phyloP scores from a whole-genome alignment of 2,329 filamentous ascomycete species.

The Trichoderma gracile region DNA sequence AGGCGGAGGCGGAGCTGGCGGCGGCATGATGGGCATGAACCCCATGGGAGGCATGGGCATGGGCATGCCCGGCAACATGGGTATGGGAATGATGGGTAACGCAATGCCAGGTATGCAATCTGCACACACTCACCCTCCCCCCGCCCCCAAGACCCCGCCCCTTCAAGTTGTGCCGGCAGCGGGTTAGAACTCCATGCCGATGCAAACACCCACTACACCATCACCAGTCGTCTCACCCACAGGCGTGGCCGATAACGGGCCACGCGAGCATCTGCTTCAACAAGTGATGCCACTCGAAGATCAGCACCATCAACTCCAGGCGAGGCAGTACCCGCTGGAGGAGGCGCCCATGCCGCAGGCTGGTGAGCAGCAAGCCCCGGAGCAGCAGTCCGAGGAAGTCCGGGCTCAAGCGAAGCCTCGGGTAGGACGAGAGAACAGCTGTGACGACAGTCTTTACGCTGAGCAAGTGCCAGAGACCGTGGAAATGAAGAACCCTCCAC shows the following conservation, averaged over 20 bases:
- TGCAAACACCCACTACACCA: neutral
- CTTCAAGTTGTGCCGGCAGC: slow-evolving; percentile 2
- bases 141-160: slow-evolving; percentile 25
- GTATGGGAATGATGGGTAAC: slow-evolving; percentile 51
- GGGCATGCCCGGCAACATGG: slow-evolving; percentile 62
- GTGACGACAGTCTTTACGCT: neutral
- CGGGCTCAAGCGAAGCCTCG: neutral
- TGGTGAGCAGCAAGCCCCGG: neutral
- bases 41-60: slow-evolving; percentile 51
- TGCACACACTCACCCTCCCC: neutral
- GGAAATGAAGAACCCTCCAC: neutral
- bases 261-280: neutral
- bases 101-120: slow-evolving; percentile 40
- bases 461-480: neutral
- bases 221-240: neutral
- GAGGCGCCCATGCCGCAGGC: too few relatives aligned
- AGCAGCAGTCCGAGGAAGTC: neutral
- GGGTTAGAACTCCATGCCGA: slow-evolving; percentile 14
- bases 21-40: slow-evolving; percentile 53
- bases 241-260: neutral
- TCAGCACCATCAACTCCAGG: neutral
- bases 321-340: neutral
- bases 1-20: slow-evolving; percentile 53
- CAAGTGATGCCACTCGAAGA: neutral
- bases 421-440: neutral